phyloP scores from a whole-genome alignment of 768 basidiomycete species.

The Phallus indusiatus region DNA sequence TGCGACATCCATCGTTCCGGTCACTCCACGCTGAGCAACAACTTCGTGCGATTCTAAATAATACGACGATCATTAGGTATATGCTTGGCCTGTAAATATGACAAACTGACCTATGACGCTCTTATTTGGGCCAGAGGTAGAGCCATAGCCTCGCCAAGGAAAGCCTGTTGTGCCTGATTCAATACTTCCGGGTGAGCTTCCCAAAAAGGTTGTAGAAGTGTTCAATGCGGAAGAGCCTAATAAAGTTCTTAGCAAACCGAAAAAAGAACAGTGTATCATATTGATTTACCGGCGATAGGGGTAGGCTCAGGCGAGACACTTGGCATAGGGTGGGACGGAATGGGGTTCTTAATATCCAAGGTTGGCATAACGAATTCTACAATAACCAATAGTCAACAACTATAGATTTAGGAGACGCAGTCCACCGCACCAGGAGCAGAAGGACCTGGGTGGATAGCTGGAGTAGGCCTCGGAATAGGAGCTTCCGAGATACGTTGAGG shows the following conservation, averaged over 20 bases:
- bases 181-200: neutral
- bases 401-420: neutral
- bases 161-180: neutral
- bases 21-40: neutral
- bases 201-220: neutral
- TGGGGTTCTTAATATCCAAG: neutral
- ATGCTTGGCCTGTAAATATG: neutral
- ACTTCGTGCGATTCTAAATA: neutral
- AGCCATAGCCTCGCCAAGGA: neutral
- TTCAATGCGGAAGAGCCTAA: neutral
- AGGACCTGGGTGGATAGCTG: neutral
- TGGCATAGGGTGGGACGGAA: neutral
- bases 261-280: neutral
- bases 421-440: neutral
- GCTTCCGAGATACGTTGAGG: neutral
- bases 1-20: no score
- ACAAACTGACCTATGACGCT: neutral
- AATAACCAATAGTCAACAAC: neutral
- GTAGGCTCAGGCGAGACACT: neutral
- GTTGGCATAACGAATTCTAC: neutral
- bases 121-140: neutral
- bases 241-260: neutral
- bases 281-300: neutral
- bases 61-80: neutral
- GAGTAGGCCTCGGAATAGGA: neutral